Evolutionary conservation across 306 rosid species (phyloP), one percentile per base, ranked within the genome.

Genomic region (Pachyrhizus erosus): DNA sequence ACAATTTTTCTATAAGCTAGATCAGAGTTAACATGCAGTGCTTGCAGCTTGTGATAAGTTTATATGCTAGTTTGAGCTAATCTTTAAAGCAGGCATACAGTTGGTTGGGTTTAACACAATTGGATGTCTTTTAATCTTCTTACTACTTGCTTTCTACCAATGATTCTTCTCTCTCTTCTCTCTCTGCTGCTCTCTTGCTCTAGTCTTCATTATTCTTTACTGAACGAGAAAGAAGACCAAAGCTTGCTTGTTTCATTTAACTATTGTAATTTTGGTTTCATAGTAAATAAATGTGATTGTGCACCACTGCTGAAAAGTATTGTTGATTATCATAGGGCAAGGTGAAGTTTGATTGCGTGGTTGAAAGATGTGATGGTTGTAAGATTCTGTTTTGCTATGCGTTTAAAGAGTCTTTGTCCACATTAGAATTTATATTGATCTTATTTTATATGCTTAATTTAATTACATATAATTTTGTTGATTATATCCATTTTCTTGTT

Each of bases 191-290:
- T 49, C 51, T 23, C 52, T 23, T 42, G 7, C 31, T 43, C 23
- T 73, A n/a, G n/a, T 76, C 70, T 77, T 49, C 13, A 17, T 34
- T n/a, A 48, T 5, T 49, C 46, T 64, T 81, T 62, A 68, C 29
- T 20, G 27, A 31, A 60, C 21, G 64, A 46, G 14, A 31, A 62
- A 45, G 15, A 15, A 29, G 6, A 27, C 81, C 7, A 1, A 17
- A 43, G 23, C 31, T 13, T 77, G 33, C 48, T 71, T 80, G 20
- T 58, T 43, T 60, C 26, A 48, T 20, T 51, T 81, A 24, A 42
- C 46, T 49, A 51, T 74, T 39, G 70, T 10, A 39, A 81, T 65
- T n/a, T 62, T 65, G 64, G 54, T 65, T 62, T 65, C 46, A 40
- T 39, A 18, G 8, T 37, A 37, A 37, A 37, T 7, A 10, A 37